Conservation (phyloP, 2,329 filamentous ascomycete genomes). For the Botrytis hyacinthi region DNA sequence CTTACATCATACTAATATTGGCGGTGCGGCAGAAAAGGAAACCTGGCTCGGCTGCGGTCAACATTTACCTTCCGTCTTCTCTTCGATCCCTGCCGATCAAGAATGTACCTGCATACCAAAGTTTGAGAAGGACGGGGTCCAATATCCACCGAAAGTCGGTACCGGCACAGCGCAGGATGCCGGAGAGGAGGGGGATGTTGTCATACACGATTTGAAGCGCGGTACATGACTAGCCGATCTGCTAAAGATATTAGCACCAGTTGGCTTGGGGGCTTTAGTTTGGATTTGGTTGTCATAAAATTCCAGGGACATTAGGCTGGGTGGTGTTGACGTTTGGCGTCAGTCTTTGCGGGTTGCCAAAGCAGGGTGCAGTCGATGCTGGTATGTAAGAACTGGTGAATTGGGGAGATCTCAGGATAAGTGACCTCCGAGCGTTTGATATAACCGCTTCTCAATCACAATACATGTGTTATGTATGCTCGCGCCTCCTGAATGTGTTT, state of each 20-base stretch:
- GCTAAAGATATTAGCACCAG: neutral
- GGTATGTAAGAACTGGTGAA: neutral
- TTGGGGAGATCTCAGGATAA: neutral
- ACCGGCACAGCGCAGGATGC: slow-evolving; percentile 26
- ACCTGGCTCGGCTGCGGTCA: slow-evolving; percentile 54
- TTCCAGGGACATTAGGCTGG: too few species aligned
- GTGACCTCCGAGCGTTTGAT: neutral
- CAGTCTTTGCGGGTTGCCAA: too few species aligned
- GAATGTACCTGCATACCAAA: slow-evolving; percentile 54
- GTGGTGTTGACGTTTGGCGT: neutral
- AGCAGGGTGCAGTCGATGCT: neutral
- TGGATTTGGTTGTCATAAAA: slow-evolving; percentile 12
- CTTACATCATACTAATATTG: slow-evolving; percentile 5
- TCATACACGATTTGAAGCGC: slow-evolving; percentile 19
- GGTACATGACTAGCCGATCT: slow-evolving; percentile 14
- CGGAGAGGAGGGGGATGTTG: slow-evolving; percentile 11
- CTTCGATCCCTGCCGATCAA: slow-evolving; percentile 47
- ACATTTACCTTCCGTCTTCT: slow-evolving; percentile 53
- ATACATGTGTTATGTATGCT: neutral
- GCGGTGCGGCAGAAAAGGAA: slow-evolving; percentile 44
- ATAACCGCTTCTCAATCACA: neutral
- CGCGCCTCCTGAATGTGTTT: neutral
- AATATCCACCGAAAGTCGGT: slow-evolving; percentile 53
- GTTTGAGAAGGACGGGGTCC: slow-evolving; percentile 49
- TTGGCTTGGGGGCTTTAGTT: neutral